Conservation (phyloP, 2,329 filamentous ascomycete species). For the Beauveria bassiana region DNA sequence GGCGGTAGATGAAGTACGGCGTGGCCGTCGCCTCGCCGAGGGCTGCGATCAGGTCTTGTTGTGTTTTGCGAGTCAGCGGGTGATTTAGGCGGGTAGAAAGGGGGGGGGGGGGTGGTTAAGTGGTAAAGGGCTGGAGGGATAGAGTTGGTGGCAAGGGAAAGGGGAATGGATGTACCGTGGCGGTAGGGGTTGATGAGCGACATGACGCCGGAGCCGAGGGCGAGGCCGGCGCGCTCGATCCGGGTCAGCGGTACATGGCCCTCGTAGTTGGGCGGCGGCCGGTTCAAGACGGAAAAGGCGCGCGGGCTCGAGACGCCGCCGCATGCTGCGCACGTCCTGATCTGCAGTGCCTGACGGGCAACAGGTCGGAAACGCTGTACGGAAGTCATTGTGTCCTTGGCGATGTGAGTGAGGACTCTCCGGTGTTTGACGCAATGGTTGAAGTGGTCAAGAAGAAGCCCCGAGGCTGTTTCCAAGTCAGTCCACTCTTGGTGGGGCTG, state of each 20-base stretch:
- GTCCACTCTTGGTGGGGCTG: constrained; percentile 4
- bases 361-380: not conserved
- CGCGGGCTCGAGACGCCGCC: constrained; percentile 16
- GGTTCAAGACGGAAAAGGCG: constrained; percentile 72
- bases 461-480: not conserved
- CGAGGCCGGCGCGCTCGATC: constrained; percentile 67
- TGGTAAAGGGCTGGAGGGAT: not conserved
- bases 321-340: constrained; percentile 19
- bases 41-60: constrained; percentile 78
- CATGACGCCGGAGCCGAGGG: constrained; percentile 54
- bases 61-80: constrained; percentile 23
- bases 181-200: constrained; percentile 69
- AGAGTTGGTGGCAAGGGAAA: not conserved
- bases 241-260: constrained; percentile 84
- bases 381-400: constrained; percentile 1
- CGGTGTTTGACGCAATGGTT: not conserved
- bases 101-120: no score
- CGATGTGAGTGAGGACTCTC: not conserved
- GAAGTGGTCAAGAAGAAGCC: not conserved
- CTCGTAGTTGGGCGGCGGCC: constrained; percentile 79
- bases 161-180: constrained; percentile 45
- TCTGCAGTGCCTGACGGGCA: constrained; percentile 11
- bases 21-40: constrained; percentile 92
- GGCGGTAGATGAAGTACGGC: constrained; percentile 88
- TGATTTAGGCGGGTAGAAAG: no score